Percentiles rank a stretch among this genome's conserved stretches.
Evolutionary conservation across 2,329 filamentous ascomycete species (phyloP).

Genomic region (Myriangium duriaei): DNA sequence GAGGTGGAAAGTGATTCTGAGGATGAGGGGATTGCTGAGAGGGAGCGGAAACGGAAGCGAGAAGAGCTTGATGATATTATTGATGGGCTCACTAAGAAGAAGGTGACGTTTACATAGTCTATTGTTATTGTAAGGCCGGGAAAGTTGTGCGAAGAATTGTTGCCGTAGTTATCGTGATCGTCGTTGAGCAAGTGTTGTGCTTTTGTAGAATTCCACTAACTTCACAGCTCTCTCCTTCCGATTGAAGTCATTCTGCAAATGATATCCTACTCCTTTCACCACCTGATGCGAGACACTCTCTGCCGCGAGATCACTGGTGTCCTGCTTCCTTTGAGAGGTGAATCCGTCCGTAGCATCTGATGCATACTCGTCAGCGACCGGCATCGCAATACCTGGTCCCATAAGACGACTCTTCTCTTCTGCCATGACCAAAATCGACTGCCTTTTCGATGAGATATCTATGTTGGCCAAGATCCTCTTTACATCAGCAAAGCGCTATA

Average conservation of each 20-base stretch:
- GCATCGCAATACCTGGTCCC: constrained; percentile 26
- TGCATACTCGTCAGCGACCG: constrained; percentile 29
- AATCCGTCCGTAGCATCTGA: constrained; percentile 22
- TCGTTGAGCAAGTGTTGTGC: too few relatives aligned
- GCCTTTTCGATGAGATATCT: constrained; percentile 16
- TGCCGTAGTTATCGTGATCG: too few relatives aligned
- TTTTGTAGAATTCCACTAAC: constrained; percentile 30
- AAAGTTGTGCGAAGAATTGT: too few relatives aligned
- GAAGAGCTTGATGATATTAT: constrained; percentile 72
- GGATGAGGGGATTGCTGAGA: constrained; percentile 26
- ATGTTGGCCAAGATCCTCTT: constrained; percentile 29
- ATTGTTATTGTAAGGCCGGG: too few relatives aligned
- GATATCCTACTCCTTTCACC: constrained; percentile 37
- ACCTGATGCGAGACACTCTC: constrained; percentile 30
- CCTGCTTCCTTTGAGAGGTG: constrained; percentile 22
- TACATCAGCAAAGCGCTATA: constrained; percentile 32
- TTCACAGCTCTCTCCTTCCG: constrained; percentile 38
- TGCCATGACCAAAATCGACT: constrained; percentile 29
- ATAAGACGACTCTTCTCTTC: constrained; percentile 32
- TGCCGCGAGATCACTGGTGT: constrained; percentile 2
- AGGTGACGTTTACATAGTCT: constrained; percentile 45
- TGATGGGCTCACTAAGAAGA: constrained; percentile 58
- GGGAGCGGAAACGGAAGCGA: constrained; percentile 54
- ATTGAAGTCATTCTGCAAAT: constrained; percentile 40
- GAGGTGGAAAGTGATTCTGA: constrained; percentile 27